Percentiles rank a stretch among this genome's conserved stretches.
These are phyloP conservation scores for Irpex lacteus DNA, from an alignment of 1,284 basidiomycete species.

Conservation along the genomic window DNA sequence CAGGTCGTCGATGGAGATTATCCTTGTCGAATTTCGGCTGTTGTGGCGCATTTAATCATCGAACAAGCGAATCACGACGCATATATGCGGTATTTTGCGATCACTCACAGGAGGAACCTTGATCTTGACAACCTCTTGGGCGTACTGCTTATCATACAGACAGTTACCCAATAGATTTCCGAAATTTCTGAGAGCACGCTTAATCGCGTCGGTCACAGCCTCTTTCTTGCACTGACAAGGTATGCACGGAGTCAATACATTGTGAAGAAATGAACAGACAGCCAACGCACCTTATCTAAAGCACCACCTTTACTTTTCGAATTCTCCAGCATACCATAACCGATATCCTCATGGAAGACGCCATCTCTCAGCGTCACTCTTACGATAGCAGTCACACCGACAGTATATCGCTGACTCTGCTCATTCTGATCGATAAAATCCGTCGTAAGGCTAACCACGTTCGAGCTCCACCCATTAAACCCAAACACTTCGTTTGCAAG, in stretches of 20 bases:
- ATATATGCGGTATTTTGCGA: neutral
- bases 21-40: slow-evolving; percentile 75
- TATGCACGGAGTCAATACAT: too few species aligned
- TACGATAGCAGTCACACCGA: slow-evolving; percentile 85
- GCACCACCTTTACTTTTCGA: slow-evolving; percentile 81
- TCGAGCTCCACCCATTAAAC: slow-evolving; percentile 97
- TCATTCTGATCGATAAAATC: slow-evolving; percentile 73
- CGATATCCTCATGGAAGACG: slow-evolving; percentile 89
- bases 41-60: neutral
- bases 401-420: slow-evolving; percentile 63
- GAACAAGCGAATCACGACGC: neutral
- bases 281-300: slow-evolving; percentile 79
- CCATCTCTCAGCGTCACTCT: slow-evolving; percentile 89
- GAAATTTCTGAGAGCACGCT: slow-evolving; percentile 88
- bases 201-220: slow-evolving; percentile 92
- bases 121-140: slow-evolving; percentile 83
- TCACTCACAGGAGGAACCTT: slow-evolving; percentile 73
- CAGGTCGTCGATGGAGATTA: slow-evolving; percentile 75
- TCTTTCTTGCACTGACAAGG: slow-evolving; percentile 88
- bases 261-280: neutral
- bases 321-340: slow-evolving; percentile 89
- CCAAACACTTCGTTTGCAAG: slow-evolving; percentile 98
- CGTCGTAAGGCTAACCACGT: slow-evolving; percentile 73
- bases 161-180: slow-evolving; percentile 96
- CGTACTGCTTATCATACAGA: slow-evolving; percentile 90